Conservation (phyloP, 805 yeast species). For the Candida ulmi region DNA sequence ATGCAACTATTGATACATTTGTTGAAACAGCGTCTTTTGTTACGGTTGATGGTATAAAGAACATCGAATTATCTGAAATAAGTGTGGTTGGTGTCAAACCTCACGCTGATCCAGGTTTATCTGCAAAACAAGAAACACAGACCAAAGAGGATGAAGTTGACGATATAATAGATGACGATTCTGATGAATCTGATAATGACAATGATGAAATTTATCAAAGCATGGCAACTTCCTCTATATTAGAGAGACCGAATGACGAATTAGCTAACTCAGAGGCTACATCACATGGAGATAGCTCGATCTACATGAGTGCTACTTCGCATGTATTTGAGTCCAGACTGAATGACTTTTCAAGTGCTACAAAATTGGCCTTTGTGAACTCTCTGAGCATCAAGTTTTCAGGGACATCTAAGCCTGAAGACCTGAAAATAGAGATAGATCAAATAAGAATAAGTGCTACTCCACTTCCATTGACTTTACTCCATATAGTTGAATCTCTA, state of each 20-base stretch:
- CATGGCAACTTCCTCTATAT: slow-evolving; percentile 26
- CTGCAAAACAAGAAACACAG: slow-evolving; percentile 18
- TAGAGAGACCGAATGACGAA: slow-evolving; percentile 22
- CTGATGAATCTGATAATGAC: slow-evolving; percentile 17
- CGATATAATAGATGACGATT: slow-evolving; percentile 20
- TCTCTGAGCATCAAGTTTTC: slow-evolving; percentile 37
- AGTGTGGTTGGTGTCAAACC: slow-evolving; percentile 37
- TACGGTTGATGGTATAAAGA: slow-evolving; percentile 43
- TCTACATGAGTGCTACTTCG: slow-evolving; percentile 80
- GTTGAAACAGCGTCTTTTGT: slow-evolving; percentile 28
- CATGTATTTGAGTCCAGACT: slow-evolving; percentile 30
- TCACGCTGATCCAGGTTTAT: slow-evolving; percentile 21
- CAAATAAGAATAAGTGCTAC: slow-evolving; percentile 33
- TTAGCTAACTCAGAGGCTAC: slow-evolving; percentile 16
- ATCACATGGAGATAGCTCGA: slow-evolving; percentile 49
- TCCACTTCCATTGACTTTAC: slow-evolving; percentile 26
- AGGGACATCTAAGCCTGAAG: slow-evolving; percentile 34
- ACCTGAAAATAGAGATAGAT: slow-evolving; percentile 30
- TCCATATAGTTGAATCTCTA: slow-evolving; percentile 23
- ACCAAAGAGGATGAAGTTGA: slow-evolving; percentile 10
- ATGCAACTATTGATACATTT: slow-evolving; percentile 28
- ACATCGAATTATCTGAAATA: slow-evolving; percentile 34
- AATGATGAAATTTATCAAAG: slow-evolving; percentile 15
- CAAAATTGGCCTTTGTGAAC: slow-evolving; percentile 25
- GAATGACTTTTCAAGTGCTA: slow-evolving; percentile 6